Percentiles rank a stretch among this genome's conserved stretches.
Evolutionary conservation across 192 early-diverging fungal genomes (phyloP).

Genomic region (Entomortierella beljakovae): DNA sequence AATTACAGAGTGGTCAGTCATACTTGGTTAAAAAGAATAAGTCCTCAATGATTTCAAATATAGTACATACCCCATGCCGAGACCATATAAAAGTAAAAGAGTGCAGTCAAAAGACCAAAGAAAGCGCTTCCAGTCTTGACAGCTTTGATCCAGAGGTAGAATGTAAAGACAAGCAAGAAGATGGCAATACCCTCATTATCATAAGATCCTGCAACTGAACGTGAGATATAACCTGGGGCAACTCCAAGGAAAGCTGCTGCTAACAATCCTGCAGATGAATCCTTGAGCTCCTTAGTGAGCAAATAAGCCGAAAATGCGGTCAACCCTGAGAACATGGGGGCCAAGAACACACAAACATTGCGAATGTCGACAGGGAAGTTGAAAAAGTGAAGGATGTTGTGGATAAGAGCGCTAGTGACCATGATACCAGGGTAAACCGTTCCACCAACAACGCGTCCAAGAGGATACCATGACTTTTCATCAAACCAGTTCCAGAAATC

Average conservation of each 20-base stretch:
- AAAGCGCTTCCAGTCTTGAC: slow-evolving; percentile 94
- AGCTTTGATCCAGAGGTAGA: slow-evolving; percentile 98
- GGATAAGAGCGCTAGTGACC: slow-evolving; percentile 96
- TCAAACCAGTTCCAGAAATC: slow-evolving; percentile 99
- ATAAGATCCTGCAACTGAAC: slow-evolving; percentile 99
- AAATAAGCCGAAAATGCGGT: slow-evolving; percentile 97
- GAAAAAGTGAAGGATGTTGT: slow-evolving; percentile 93
- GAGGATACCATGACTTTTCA: slow-evolving; percentile 97
- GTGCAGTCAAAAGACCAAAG: slow-evolving; percentile 85
- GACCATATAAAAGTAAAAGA: slow-evolving; percentile 99
- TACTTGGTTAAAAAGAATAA: too few species aligned
- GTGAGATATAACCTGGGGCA: slow-evolving; percentile 99
- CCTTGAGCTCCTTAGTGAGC: slow-evolving; percentile 92
- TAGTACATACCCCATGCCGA: slow-evolving; percentile 89
- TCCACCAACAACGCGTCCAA: slow-evolving; percentile 98
- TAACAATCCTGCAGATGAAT: slow-evolving; percentile 91
- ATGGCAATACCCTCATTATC: slow-evolving; percentile 99
- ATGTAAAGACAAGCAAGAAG: slow-evolving; percentile 97
- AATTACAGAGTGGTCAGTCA: too few species aligned
- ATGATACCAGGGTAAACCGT: slow-evolving; percentile 99
- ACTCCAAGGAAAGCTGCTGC: slow-evolving; percentile 99
- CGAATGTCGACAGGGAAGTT: slow-evolving; percentile 98
- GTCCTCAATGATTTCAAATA: background rate
- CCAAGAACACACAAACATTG: slow-evolving; percentile 98
- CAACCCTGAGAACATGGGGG: slow-evolving; percentile 94